These are phyloP conservation scores for Eustoma russellianum DNA, from an alignment of 257 asterid genomes.

Conservation along the genomic window DNA sequence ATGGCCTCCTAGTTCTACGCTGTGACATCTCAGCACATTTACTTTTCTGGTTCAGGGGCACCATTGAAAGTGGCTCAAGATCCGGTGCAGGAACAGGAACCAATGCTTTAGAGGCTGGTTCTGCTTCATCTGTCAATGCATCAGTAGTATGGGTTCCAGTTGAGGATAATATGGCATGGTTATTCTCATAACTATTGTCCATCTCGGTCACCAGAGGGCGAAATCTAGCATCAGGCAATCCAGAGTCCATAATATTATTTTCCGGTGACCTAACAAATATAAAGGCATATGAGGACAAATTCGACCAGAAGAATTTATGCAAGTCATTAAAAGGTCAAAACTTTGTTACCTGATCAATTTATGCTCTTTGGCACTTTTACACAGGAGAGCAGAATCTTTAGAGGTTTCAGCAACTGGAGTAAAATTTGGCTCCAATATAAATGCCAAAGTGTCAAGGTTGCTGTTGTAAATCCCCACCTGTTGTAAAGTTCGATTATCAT, in stretches of 20 bases:
- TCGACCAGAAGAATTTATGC: too few relatives aligned
- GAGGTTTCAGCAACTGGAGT: constrained; percentile 21
- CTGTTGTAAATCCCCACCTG: constrained; percentile 78
- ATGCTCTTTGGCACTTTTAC: constrained; percentile 6
- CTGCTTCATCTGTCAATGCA: constrained; percentile 22
- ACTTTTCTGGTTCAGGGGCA: constrained; percentile 42
- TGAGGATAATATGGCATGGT: constrained; percentile 20
- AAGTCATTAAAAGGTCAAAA: background rate
- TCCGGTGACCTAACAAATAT: constrained; percentile 41
- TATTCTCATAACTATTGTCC: constrained; percentile 20
- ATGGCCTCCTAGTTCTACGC: constrained; percentile 83
- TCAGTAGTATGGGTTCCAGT: constrained; percentile 24
- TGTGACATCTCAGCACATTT: constrained; percentile 59
- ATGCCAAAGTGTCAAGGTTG: constrained; percentile 67
- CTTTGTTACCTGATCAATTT: constrained; percentile 12
- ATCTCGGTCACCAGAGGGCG: constrained; percentile 29
- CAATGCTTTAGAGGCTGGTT: constrained; percentile 44
- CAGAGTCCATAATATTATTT: constrained; percentile 40
- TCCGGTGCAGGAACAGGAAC: constrained; percentile 19
- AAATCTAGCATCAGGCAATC: constrained; percentile 31
- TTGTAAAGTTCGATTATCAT: constrained; percentile 70
- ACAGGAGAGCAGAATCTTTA: constrained; percentile 6
- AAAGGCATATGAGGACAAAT: background rate
- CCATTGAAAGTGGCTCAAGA: constrained; percentile 42
- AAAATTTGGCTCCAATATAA: constrained; percentile 62